Evolutionary conservation across 768 basidiomycete genomes (phyloP).

Genomic region (Podaxis pistillaris): DNA sequence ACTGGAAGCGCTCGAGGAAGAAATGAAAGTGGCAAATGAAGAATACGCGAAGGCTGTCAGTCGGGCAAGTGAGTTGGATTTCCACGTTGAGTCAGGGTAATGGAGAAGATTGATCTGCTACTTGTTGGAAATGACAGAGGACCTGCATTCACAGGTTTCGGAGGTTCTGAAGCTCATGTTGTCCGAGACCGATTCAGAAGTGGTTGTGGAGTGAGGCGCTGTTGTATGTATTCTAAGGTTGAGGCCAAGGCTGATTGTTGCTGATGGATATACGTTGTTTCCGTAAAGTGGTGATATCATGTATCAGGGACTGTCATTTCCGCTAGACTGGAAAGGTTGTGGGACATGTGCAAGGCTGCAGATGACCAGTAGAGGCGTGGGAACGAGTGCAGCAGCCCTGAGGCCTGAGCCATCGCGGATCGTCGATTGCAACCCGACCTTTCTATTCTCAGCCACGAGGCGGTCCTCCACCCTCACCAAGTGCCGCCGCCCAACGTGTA

Average conservation of each 20-base stretch:
- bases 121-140: constrained; percentile 36
- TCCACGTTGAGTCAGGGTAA: not conserved
- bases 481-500: too few relatives aligned
- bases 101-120: not conserved
- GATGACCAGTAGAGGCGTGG: not conserved
- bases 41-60: constrained; percentile 74
- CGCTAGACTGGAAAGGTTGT: not conserved
- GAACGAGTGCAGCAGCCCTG: not conserved
- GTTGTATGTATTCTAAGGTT: too few relatives aligned
- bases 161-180: constrained; percentile 58
- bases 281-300: not conserved
- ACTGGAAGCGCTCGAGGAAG: constrained; percentile 63
- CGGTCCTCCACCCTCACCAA: not conserved
- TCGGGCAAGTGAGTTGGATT: constrained; percentile 64
- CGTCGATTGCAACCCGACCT: constrained; percentile 2
- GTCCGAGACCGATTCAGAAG: constrained; percentile 42
- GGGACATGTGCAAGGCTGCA: not conserved
- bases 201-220: constrained; percentile 3
- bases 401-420: constrained; percentile 7
- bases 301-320: not conserved
- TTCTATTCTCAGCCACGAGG: constrained; percentile 13
- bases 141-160: constrained; percentile 58
- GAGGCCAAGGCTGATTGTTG: too few relatives aligned
- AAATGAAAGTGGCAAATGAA: constrained; percentile 70
- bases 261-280: too few relatives aligned